These are phyloP conservation scores for Seiridium cupressi DNA, from an alignment of 2,329 filamentous ascomycete genomes.

Conservation along the genomic window DNA sequence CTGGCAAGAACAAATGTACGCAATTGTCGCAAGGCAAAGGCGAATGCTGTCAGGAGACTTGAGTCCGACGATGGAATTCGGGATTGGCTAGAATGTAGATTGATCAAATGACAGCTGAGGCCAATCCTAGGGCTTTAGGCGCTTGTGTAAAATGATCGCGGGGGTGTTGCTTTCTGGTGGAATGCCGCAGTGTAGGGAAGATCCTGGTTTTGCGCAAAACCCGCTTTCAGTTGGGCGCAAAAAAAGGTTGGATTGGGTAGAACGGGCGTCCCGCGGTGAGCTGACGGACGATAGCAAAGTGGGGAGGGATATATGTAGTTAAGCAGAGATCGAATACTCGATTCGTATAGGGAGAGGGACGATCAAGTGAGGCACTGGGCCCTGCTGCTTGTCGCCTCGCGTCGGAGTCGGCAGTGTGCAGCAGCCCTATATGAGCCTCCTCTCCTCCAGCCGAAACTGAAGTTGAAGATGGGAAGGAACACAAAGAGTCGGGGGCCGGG, in stretches of 20 bases:
- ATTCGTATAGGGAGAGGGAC: background rate
- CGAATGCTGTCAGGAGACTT: background rate
- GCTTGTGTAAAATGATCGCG: background rate
- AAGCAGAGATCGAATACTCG: background rate
- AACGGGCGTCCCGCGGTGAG: slow-evolving; percentile 1
- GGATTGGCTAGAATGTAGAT: background rate
- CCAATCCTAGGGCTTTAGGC: slow-evolving; percentile 1
- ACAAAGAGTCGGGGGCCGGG: background rate
- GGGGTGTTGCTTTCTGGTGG: slow-evolving; percentile 1
- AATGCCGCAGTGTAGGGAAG: slow-evolving; percentile 9
- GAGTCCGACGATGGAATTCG: background rate
- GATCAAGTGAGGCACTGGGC: background rate
- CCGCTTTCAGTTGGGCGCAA: slow-evolving; percentile 11
- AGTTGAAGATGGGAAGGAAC: background rate
- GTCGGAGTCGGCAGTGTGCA: slow-evolving; percentile 2
- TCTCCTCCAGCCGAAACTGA: slow-evolving; percentile 7
- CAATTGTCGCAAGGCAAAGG: background rate
- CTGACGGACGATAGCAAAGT: background rate
- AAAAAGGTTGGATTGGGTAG: slow-evolving; percentile 1
- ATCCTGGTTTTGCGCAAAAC: slow-evolving; percentile 8
- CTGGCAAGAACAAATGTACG: background rate
- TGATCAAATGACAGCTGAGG: slow-evolving; percentile 5
- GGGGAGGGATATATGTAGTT: slow-evolving; percentile 6
- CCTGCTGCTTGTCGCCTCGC: background rate
- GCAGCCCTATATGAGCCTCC: slow-evolving; percentile 8